A percentile compares a stretch with the other conserved stretches of the same genome.
Evolutionary conservation across 2,329 filamentous ascomycete genomes (phyloP).

Genomic region (Biscogniauxia sp.): DNA sequence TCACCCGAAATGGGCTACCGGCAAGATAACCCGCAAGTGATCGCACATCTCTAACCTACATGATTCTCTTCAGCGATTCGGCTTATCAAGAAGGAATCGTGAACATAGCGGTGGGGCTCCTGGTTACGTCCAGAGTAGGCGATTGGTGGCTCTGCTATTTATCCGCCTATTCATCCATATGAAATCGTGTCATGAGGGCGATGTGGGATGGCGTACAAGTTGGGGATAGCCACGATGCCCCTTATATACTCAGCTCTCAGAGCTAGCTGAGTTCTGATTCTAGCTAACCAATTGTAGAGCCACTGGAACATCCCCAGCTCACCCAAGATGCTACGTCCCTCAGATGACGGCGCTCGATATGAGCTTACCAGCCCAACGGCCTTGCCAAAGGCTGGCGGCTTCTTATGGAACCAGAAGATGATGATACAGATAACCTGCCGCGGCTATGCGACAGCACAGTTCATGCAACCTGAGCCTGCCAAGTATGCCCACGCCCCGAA

Average conservation of each 20-base stretch:
- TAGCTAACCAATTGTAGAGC: not conserved
- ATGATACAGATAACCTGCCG: conserved; percentile 60
- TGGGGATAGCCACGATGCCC: not conserved
- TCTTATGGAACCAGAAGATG: conserved; percentile 60
- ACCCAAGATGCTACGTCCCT: conserved; percentile 25
- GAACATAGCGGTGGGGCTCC: not conserved
- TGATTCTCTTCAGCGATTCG: not conserved
- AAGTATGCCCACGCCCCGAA: conserved; percentile 60
- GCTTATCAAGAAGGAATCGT: not conserved
- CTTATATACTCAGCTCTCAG: not conserved
- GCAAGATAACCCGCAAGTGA: not conserved
- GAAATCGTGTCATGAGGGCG: not conserved
- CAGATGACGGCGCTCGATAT: conserved; percentile 51
- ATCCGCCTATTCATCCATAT: not conserved
- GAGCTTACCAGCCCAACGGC: conserved; percentile 54
- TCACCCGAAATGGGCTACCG: not conserved
- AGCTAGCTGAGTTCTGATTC: not conserved
- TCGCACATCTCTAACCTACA: not conserved
- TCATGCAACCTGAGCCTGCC: conserved; percentile 60
- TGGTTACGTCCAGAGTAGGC: not conserved
- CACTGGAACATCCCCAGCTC: not conserved
- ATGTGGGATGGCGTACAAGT: not conserved
- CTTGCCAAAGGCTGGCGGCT: conserved; percentile 54
- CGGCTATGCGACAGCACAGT: conserved; percentile 56
- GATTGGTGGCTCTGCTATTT: not conserved